Base-by-base conservation (phyloP, 2,329 filamentous ascomycete genomes). In the Pseudogymnoascus sp. region DNA sequence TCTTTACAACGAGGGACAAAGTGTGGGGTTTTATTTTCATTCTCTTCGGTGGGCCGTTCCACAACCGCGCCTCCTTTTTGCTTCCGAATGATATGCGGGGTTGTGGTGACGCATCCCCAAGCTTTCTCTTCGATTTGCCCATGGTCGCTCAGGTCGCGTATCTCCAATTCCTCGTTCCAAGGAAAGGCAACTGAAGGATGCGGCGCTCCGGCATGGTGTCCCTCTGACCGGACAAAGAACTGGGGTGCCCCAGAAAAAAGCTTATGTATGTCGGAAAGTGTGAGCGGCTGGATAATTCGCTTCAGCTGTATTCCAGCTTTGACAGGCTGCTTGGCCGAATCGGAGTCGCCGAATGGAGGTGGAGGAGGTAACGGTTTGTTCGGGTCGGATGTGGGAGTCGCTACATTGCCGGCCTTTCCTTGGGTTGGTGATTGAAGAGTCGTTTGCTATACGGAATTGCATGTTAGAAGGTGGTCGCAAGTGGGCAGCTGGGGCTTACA, bases 211-310 rank as follows among this genome's bases (percentile, higher is more conserved):
- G 80, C 81, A 71, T 79, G 83, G 72, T 86, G 82, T 40, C 83
- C 82, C 68, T 85, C 81, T 64, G 80, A 82, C 61, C 83, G 81
- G 67, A 84, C 81, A 72, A 85, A 86, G 77, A 88, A 90, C 72
- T 89, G 87, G 66, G 88, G 88, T 46, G 88, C 88, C n/a, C 88
- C 88, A 26, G 87, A 89, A 78, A 90, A 91, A 70, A 90, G 81
- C 73, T 85, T 84, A 75, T 87, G 84, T 61, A 90, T 77, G 67
- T 89, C 85, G 41, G 79, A 76, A 53, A 84, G 80, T 68, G 76
- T 81, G 64, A 89, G 77, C 59, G 81, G 81, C 50, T 83, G 78
- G 80, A 87, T 87, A 75, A 84, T 86, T 72, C 80, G 79, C 65
- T 80, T 76, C 40, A 85, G 74, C 69, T 79, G 83, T 65, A 85